A percentile compares a stretch with the other conserved stretches of the same genome.
These are phyloP conservation scores for Calonectria pseudoreteaudii DNA, from an alignment of 2,329 filamentous ascomycete genomes.

Conservation along the genomic window DNA sequence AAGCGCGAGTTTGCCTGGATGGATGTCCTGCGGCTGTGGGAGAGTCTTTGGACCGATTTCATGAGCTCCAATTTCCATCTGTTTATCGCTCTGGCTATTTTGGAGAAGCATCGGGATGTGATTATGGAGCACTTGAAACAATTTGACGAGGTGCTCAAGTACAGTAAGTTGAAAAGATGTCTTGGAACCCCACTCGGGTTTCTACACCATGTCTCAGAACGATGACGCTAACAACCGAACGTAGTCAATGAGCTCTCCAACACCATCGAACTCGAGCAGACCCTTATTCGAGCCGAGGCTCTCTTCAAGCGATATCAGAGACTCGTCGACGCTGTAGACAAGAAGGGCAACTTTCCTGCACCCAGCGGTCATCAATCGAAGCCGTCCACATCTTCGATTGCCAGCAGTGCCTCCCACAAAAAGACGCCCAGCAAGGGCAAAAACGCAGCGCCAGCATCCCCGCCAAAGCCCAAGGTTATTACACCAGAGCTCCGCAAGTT, in stretches of 20 bases:
- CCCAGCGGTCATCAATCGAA: slow-evolving; percentile 47
- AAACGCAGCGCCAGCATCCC: slow-evolving; percentile 46
- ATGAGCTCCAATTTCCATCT: slow-evolving; percentile 91
- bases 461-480: slow-evolving; percentile 59
- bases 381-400: slow-evolving; percentile 30
- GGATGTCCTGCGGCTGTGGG: slow-evolving; percentile 91
- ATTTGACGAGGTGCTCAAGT: slow-evolving; percentile 98
- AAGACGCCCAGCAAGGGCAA: slow-evolving; percentile 50
- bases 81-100: slow-evolving; percentile 91
- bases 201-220: not conserved
- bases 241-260: slow-evolving; percentile 93
- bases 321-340: slow-evolving; percentile 90
- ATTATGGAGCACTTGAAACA: slow-evolving; percentile 95
- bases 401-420: slow-evolving; percentile 15
- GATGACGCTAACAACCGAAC: slow-evolving; percentile 28
- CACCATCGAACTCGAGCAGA: slow-evolving; percentile 90
- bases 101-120: slow-evolving; percentile 95
- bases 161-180: slow-evolving; percentile 69
- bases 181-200: not conserved
- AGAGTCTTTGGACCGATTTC: slow-evolving; percentile 93
- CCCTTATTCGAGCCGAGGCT: slow-evolving; percentile 86
- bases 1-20: slow-evolving; percentile 96
- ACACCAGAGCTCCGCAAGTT: slow-evolving; percentile 68
- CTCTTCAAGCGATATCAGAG: slow-evolving; percentile 91
- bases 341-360: slow-evolving; percentile 85